Evolutionary conservation across 345 rosid species (phyloP).

Genomic region (Eutrema yunnanense): DNA sequence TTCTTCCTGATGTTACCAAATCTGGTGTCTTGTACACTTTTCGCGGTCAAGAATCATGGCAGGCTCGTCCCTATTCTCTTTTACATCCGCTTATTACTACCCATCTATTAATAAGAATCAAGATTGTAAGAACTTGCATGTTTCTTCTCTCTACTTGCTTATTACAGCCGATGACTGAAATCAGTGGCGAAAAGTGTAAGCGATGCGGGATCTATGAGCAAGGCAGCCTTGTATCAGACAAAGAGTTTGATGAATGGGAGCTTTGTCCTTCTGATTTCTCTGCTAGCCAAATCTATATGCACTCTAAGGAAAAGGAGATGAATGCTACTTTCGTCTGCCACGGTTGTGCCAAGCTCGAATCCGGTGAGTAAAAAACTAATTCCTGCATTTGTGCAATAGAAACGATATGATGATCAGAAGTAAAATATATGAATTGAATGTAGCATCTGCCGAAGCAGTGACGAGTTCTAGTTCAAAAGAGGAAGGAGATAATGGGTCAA

Average conservation of each 20-base stretch:
- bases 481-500: slow-evolving; percentile 28
- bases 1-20: slow-evolving; percentile 50
- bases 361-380: slow-evolving; percentile 35
- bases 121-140: not conserved
- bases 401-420: slow-evolving; percentile 1
- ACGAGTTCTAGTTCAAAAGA: slow-evolving; percentile 5
- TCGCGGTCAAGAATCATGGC: slow-evolving; percentile 75
- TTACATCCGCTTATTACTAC: not conserved
- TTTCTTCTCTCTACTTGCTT: not conserved
- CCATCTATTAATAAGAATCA: not conserved
- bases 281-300: slow-evolving; percentile 48
- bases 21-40: slow-evolving; percentile 32
- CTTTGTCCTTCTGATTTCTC: slow-evolving; percentile 75
- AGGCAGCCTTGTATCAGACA: slow-evolving; percentile 55
- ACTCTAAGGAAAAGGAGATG: slow-evolving; percentile 46
- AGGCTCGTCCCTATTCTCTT: slow-evolving; percentile 33
- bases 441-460: slow-evolving; percentile 7
- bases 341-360: slow-evolving; percentile 36
- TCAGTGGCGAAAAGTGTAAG: slow-evolving; percentile 67
- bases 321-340: slow-evolving; percentile 69
- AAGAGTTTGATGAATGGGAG: slow-evolving; percentile 82
- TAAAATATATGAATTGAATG: not conserved
- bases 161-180: slow-evolving; percentile 65
- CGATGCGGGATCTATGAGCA: slow-evolving; percentile 84
- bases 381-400: not conserved